Evolutionary conservation across 805 yeast species (phyloP).

Genomic region (Cyberlindnera galapagoensis): DNA sequence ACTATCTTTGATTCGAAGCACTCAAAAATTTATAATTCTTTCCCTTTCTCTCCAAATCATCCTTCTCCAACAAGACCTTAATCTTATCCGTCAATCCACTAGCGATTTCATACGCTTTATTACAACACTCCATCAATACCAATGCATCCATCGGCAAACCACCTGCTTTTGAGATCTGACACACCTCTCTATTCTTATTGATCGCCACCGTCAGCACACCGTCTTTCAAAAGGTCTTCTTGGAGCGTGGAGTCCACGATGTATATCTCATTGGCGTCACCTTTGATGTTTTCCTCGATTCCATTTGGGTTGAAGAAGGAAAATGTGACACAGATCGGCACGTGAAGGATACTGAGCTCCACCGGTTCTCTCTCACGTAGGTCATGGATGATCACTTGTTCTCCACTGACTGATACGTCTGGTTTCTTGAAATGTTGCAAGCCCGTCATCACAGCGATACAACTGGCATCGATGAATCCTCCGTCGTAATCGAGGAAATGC

Average conservation of each 20-base stretch:
- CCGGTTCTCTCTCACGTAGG: slow-evolving; percentile 76
- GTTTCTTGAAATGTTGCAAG: slow-evolving; percentile 72
- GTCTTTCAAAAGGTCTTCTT: slow-evolving; percentile 71
- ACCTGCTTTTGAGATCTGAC: slow-evolving; percentile 87
- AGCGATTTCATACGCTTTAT: slow-evolving; percentile 58
- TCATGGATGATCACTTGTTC: slow-evolving; percentile 63
- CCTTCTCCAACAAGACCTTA: slow-evolving; percentile 35
- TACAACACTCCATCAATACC: slow-evolving; percentile 60
- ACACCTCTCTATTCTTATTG: slow-evolving; percentile 84
- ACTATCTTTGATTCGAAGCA: slow-evolving; percentile 22
- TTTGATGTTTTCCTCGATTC: slow-evolving; percentile 61
- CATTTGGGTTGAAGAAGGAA: slow-evolving; percentile 70
- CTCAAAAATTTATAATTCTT: slow-evolving; percentile 21
- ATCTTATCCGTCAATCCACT: slow-evolving; percentile 60
- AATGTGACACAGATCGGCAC: slow-evolving; percentile 87
- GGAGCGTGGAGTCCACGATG: slow-evolving; percentile 66
- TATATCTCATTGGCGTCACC: slow-evolving; percentile 59
- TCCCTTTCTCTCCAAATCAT: slow-evolving; percentile 17
- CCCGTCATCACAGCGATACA: slow-evolving; percentile 89
- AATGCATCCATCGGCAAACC: slow-evolving; percentile 78
- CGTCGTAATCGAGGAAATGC: slow-evolving; percentile 85
- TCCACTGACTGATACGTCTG: slow-evolving; percentile 71
- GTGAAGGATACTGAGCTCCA: slow-evolving; percentile 77
- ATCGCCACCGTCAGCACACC: slow-evolving; percentile 81
- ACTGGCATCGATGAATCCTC: slow-evolving; percentile 85